phyloP scores from a whole-genome alignment of 805 yeast genomes.

The Debaryomyces hansenii region DNA sequence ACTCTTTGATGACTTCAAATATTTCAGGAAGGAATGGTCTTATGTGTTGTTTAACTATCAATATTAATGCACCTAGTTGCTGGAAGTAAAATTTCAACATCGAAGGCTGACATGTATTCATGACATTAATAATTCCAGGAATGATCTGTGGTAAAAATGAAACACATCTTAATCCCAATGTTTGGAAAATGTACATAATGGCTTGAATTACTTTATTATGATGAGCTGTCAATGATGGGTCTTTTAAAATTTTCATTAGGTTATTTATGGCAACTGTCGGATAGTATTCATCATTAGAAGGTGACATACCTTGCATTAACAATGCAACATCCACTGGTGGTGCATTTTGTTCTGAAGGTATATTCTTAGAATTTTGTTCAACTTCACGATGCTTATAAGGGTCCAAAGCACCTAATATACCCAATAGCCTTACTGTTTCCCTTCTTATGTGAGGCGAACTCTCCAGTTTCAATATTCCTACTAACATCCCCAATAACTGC shows the following conservation, averaged over 20 bases:
- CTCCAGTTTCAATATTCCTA: constrained; percentile 80
- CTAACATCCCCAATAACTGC: constrained; percentile 76
- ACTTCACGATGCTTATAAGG: constrained; percentile 94
- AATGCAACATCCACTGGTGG: constrained; percentile 89
- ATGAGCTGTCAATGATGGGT: constrained; percentile 78
- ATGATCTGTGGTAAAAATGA: constrained; percentile 85
- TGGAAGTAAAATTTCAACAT: constrained; percentile 87
- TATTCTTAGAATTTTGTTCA: constrained; percentile 63
- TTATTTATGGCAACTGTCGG: constrained; percentile 93
- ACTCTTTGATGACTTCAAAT: constrained; percentile 72
- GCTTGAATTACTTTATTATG: constrained; percentile 95
- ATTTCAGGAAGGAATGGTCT: constrained; percentile 78
- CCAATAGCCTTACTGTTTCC: constrained; percentile 86
- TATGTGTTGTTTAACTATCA: constrained; percentile 86
- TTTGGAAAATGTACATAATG: constrained; percentile 84
- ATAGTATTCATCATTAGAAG: constrained; percentile 87
- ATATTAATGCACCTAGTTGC: constrained; percentile 76
- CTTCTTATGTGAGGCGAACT: constrained; percentile 70
- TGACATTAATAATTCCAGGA: constrained; percentile 82
- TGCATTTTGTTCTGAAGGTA: constrained; percentile 72
- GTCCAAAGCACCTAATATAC: constrained; percentile 94
- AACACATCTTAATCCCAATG: constrained; percentile 85
- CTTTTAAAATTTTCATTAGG: constrained; percentile 78
- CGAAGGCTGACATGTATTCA: constrained; percentile 76
- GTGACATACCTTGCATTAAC: constrained; percentile 91